Percentiles rank a stretch among this genome's conserved stretches.
These are phyloP conservation scores for Haematococcus lacustris DNA, from an alignment of 139 green algal genomes.

Conservation along the genomic window DNA sequence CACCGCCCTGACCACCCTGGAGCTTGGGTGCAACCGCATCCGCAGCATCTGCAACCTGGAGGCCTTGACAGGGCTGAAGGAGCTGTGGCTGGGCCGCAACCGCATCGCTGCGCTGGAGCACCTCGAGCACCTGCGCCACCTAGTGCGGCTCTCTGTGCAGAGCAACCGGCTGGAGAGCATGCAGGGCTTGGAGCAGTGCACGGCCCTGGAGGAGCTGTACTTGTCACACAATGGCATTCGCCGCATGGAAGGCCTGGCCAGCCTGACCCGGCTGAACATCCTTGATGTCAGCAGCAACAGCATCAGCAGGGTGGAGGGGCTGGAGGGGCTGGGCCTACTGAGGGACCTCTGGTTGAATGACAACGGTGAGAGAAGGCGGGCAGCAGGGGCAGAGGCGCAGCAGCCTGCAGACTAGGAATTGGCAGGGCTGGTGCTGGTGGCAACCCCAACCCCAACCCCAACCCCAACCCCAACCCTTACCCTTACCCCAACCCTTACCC, in stretches of 20 bases:
- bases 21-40: slow-evolving; percentile 91
- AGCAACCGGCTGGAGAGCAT: slow-evolving; percentile 73
- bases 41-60: slow-evolving; percentile 42
- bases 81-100: slow-evolving; percentile 94
- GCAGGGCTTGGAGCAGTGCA: slow-evolving; percentile 60
- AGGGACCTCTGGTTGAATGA: slow-evolving; percentile 94
- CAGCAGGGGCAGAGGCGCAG: not conserved
- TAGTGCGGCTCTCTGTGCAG: slow-evolving; percentile 53
- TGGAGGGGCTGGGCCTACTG: slow-evolving; percentile 24
- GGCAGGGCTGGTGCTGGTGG: not conserved
- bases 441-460: not conserved
- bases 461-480: too few species aligned
- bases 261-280: slow-evolving; percentile 46
- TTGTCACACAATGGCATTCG: slow-evolving; percentile 86
- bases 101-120: slow-evolving; percentile 59
- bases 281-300: slow-evolving; percentile 83
- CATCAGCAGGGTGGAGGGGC: slow-evolving; percentile 24
- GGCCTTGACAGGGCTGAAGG: slow-evolving; percentile 40
- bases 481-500: too few species aligned
- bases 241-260: slow-evolving; percentile 10
- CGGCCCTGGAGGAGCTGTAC: slow-evolving; percentile 81
- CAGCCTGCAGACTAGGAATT: not conserved
- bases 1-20: slow-evolving; percentile 60
- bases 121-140: slow-evolving; percentile 34
- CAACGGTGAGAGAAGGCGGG: slow-evolving; percentile 52